phyloP scores from a whole-genome alignment of 495 filamentous ascomycete species.

The Cercophora newfieldiana region DNA sequence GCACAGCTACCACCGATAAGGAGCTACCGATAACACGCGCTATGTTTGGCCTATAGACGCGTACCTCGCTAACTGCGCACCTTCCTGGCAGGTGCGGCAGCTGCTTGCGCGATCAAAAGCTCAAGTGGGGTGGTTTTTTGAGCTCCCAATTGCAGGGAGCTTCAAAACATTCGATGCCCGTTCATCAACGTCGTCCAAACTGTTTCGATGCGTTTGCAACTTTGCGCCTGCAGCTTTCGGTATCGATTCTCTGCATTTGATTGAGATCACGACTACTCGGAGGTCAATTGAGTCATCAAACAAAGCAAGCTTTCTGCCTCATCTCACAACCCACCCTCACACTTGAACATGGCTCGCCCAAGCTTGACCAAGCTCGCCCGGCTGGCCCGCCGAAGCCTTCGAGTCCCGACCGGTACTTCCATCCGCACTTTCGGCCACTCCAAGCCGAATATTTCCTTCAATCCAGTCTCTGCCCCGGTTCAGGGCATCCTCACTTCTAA shows the following conservation, averaged over 20 bases:
- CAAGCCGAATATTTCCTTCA: not conserved
- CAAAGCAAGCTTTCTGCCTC: not conserved
- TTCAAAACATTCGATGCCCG: not conserved
- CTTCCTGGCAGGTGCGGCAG: not conserved
- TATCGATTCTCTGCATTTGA: not conserved
- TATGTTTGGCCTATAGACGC: not conserved
- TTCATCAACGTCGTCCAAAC: not conserved
- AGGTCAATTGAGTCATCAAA: not conserved
- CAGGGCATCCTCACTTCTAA: not conserved
- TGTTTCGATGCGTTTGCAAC: not conserved
- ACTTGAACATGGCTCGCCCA: constrained; percentile 31
- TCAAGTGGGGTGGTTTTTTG: constrained; percentile 19
- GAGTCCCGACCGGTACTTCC: constrained; percentile 3
- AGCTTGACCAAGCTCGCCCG: constrained; percentile 28
- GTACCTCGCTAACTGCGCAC: not conserved
- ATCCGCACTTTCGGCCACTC: constrained; percentile 12
- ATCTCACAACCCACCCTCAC: not conserved
- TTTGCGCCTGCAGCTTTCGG: not conserved
- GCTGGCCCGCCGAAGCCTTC: constrained; percentile 23
- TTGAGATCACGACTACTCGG: not conserved
- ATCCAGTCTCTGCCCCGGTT: not conserved
- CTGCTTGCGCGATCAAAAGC: not conserved
- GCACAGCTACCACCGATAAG: not conserved
- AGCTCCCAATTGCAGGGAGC: constrained; percentile 8
- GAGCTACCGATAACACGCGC: not conserved